Conservation (phyloP, 768 basidiomycete genomes). For the Boletus subparvulus region DNA sequence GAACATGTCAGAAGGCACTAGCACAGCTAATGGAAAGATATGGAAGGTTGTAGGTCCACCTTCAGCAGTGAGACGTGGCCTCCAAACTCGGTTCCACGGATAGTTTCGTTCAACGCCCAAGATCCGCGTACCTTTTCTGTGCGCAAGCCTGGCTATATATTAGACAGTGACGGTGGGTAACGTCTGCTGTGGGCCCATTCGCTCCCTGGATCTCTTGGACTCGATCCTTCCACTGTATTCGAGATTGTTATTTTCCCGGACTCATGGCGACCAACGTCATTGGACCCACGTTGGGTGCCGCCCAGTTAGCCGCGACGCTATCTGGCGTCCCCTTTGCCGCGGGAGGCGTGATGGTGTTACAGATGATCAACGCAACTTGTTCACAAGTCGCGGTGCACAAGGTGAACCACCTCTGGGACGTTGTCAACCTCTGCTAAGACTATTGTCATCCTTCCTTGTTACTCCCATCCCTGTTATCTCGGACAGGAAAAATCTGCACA, state of each 20-base stretch:
- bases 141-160: slow-evolving; percentile 10
- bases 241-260: no score
- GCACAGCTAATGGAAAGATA: slow-evolving; percentile 1
- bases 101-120: neutral
- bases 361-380: slow-evolving; percentile 46
- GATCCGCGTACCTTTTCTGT: neutral
- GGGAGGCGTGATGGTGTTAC: slow-evolving; percentile 41
- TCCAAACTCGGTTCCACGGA: neutral
- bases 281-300: slow-evolving; percentile 24
- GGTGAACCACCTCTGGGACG: slow-evolving; percentile 31
- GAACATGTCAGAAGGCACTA: neutral
- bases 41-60: slow-evolving; percentile 13
- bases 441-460: neutral
- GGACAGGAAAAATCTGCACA: slow-evolving; percentile 43
- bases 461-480: neutral
- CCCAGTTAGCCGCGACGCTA: slow-evolving; percentile 45
- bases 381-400: slow-evolving; percentile 49
- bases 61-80: neutral
- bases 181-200: neutral
- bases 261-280: slow-evolving; percentile 19
- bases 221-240: neutral
- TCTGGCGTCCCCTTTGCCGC: slow-evolving; percentile 48
- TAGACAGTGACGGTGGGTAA: neutral
- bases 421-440: neutral
- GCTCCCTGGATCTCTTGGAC: neutral